Percentiles rank a stretch among this genome's conserved stretches.
phyloP scores from a whole-genome alignment of 129 eudicot genomes.

The Solidago caesia region DNA sequence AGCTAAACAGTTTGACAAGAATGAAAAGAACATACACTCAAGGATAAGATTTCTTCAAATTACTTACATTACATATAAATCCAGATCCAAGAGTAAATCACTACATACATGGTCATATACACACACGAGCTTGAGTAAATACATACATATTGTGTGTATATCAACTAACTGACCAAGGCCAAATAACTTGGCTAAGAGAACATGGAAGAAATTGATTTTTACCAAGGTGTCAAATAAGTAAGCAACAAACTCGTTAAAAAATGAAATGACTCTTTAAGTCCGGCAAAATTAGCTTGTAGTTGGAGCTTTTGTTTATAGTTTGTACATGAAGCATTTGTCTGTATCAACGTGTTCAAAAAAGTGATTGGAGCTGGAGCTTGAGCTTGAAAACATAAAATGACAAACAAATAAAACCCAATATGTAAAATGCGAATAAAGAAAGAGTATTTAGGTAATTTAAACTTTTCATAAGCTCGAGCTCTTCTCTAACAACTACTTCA shows the following conservation, averaged over 20 bases:
- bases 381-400: no score
- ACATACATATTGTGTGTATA: background rate
- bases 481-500: no score
- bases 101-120: background rate
- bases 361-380: no score
- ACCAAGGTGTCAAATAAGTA: background rate
- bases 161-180: background rate
- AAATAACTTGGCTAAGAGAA: background rate
- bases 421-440: no score
- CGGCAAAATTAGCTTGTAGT: no score
- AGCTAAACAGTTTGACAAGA: background rate
- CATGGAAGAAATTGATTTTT: background rate
- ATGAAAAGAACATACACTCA: background rate
- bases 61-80: slow-evolving; percentile 1
- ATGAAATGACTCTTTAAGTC: no score
- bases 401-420: no score
- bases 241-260: background rate
- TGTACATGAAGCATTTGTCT: no score
- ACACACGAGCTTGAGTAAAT: background rate
- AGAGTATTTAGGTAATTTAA: no score
- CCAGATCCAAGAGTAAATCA: background rate
- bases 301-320: no score
- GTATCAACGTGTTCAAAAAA: no score
- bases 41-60: background rate
- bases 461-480: no score